Evolutionary conservation across 192 early-diverging fungal species (phyloP).

Genomic region (Coemansia sp.): DNA sequence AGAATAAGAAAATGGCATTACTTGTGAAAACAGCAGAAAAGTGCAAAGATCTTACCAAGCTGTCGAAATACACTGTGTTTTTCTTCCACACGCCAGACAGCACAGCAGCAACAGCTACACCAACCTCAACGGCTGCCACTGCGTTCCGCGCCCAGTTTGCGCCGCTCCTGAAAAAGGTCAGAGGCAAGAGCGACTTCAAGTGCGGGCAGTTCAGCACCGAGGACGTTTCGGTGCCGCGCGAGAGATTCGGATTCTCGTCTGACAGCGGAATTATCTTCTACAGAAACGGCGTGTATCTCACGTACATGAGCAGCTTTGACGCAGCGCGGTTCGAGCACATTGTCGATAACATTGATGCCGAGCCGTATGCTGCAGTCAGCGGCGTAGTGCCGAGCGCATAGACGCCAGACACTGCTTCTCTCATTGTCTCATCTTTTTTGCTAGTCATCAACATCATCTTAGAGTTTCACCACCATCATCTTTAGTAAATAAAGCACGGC

Average conservation of each 20-base stretch:
- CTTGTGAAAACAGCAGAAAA: neutral
- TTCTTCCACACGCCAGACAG: slow-evolving; percentile 2
- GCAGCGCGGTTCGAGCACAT: neutral
- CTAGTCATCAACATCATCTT: neutral
- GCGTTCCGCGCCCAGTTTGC: neutral
- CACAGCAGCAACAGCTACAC: no score
- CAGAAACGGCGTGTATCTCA: slow-evolving; percentile 2
- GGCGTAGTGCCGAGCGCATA: neutral
- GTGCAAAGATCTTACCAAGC: neutral
- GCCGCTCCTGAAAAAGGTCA: neutral
- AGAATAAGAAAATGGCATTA: neutral
- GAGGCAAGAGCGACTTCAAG: neutral
- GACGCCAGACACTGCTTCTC: neutral
- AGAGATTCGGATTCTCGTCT: slow-evolving; percentile 5
- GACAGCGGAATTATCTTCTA: slow-evolving; percentile 9
- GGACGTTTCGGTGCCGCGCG: neutral
- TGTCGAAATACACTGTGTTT: slow-evolving; percentile 6
- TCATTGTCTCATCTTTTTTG: neutral
- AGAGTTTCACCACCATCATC: neutral
- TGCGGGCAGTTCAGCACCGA: slow-evolving; percentile 3
- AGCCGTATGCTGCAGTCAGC: neutral
- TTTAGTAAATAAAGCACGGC: neutral
- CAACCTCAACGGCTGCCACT: neutral
- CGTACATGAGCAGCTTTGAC: slow-evolving; percentile 12
- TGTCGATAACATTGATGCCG: neutral